Evolutionary conservation across 225 moss, liverwort and hornwort genomes (phyloP).

Genomic region (Asterella californica): DNA sequence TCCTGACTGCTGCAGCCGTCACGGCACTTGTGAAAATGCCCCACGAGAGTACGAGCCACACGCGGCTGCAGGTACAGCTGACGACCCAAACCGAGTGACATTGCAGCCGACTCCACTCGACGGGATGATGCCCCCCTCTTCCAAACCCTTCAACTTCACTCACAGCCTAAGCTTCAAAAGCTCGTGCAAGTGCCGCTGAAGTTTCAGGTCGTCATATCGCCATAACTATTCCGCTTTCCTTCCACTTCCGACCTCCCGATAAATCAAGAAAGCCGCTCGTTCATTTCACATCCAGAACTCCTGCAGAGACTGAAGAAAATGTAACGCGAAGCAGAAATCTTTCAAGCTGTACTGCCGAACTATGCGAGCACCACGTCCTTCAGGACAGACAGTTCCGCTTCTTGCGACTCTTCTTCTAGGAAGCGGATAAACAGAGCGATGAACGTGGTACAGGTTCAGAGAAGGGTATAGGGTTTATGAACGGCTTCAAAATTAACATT

Average conservation of each 20-base stretch:
- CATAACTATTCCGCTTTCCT: not conserved
- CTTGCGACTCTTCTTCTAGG: not conserved
- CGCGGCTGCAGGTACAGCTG: slow-evolving; percentile 15
- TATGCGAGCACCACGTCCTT: too few relatives aligned
- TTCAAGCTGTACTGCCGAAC: too few relatives aligned
- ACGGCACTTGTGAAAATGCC: slow-evolving; percentile 1
- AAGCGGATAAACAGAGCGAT: not conserved
- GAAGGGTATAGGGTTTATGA: not conserved
- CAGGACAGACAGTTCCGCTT: not conserved
- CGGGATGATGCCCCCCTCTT: too few relatives aligned
- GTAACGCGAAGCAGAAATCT: too few relatives aligned
- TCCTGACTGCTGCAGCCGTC: not conserved
- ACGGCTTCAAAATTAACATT: too few relatives aligned
- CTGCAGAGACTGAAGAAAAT: too few relatives aligned
- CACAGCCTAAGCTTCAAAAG: not conserved
- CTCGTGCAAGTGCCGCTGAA: not conserved
- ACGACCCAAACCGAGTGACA: slow-evolving; percentile 27
- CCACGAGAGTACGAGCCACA: not conserved
- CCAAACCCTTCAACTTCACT: not conserved
- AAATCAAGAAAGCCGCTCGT: too few relatives aligned
- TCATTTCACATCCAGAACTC: too few relatives aligned
- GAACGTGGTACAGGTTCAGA: not conserved
- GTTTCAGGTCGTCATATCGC: not conserved
- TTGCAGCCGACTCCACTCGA: not conserved
- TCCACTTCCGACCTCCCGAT: not conserved